phyloP scores from a whole-genome alignment of 129 eudicot species.

The Calendula officinalis region DNA sequence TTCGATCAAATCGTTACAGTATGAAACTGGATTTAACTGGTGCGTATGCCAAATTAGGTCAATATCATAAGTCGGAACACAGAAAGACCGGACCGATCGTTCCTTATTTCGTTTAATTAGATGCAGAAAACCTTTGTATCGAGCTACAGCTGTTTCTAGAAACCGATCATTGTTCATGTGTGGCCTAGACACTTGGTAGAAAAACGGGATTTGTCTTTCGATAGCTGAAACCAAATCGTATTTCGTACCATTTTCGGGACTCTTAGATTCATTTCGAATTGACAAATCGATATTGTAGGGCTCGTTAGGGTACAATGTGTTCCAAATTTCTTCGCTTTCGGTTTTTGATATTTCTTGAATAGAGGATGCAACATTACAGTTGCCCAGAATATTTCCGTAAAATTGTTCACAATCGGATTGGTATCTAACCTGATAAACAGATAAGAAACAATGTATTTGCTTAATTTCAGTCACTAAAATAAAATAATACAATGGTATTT shows the following conservation, averaged over 20 bases:
- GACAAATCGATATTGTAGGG: constrained; percentile 48
- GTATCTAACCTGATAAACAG: constrained; percentile 65
- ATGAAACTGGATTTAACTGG: constrained; percentile 81
- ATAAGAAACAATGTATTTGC: neutral
- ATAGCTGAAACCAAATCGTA: constrained; percentile 75
- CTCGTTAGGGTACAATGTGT: constrained; percentile 54
- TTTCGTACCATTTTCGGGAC: constrained; percentile 41
- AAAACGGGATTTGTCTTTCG: constrained; percentile 73
- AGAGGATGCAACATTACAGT: constrained; percentile 60
- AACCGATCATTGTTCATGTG: constrained; percentile 53
- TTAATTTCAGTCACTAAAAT: too few species aligned
- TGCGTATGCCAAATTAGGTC: constrained; percentile 99
- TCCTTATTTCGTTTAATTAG: constrained; percentile 81
- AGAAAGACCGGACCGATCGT: constrained; percentile 54
- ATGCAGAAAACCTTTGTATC: constrained; percentile 93
- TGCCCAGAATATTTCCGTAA: constrained; percentile 77
- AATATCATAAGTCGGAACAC: constrained; percentile 94
- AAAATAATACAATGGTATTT: too few species aligned
- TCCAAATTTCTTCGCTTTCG: constrained; percentile 68
- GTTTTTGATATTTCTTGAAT: constrained; percentile 44
- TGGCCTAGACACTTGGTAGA: constrained; percentile 80
- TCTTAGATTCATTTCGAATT: constrained; percentile 21
- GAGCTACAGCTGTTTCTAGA: constrained; percentile 78
- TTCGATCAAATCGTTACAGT: constrained; percentile 55
- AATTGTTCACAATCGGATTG: constrained; percentile 71